Evolutionary conservation across 805 yeast genomes (phyloP).

Genomic region (Ogataea pignaliae): DNA sequence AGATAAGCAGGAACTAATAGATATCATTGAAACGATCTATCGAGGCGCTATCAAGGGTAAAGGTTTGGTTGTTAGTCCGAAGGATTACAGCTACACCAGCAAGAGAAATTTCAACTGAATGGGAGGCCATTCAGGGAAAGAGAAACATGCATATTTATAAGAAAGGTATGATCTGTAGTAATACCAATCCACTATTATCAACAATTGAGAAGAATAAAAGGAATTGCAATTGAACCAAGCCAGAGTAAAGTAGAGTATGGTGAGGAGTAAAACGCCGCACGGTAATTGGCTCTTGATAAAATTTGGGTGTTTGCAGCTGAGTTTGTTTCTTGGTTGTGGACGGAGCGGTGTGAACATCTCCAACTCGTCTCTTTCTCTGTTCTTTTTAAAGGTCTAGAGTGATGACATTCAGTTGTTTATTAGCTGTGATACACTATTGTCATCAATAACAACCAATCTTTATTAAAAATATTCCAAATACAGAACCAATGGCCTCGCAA

Average conservation of each 20-base stretch:
- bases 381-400: too few species aligned
- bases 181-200: too few species aligned
- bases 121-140: neutral
- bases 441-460: neutral
- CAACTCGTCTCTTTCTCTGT: too few species aligned
- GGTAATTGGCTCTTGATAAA: too few species aligned
- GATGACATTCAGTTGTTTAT: too few species aligned
- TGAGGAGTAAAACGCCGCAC: too few species aligned
- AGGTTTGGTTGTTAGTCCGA: slow-evolving; percentile 85
- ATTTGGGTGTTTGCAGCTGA: too few species aligned
- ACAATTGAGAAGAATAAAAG: too few species aligned
- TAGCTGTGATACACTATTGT: too few species aligned
- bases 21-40: slow-evolving; percentile 82
- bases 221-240: too few species aligned
- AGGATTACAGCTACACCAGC: slow-evolving; percentile 47
- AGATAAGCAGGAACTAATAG: slow-evolving; percentile 86
- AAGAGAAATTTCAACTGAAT: slow-evolving; percentile 2
- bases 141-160: neutral
- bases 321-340: too few species aligned
- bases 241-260: too few species aligned
- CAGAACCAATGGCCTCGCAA: slow-evolving; percentile 30
- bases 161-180: neutral
- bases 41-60: slow-evolving; percentile 91
- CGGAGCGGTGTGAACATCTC: neutral
- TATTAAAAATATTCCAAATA: neutral